Conservation (phyloP, 257 asterid species). For the Scutellaria minor region DNA sequence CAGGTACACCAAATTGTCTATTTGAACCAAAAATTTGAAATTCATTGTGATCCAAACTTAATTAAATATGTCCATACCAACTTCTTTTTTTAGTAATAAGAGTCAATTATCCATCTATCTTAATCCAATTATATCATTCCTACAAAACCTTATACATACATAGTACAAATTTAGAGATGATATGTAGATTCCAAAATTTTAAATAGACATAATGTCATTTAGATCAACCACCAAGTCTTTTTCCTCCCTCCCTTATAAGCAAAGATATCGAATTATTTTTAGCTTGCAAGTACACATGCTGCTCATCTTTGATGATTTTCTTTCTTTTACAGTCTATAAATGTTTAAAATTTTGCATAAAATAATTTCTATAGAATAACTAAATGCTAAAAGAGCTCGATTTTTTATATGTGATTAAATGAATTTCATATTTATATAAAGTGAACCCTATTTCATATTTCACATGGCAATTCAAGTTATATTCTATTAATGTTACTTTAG, state of each 20-base stretch:
- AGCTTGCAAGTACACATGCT: slow-evolving; percentile 32
- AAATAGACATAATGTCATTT: neutral
- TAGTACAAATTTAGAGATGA: too few species aligned
- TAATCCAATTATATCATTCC: too few species aligned
- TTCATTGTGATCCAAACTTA: neutral
- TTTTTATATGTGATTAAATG: neutral
- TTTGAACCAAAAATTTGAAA: neutral
- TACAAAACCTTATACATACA: too few species aligned
- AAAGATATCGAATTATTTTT: slow-evolving; percentile 24
- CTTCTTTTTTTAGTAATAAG: too few species aligned
- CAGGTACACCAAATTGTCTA: too few species aligned
- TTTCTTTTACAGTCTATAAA: neutral
- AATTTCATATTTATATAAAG: neutral
- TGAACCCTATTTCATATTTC: neutral
- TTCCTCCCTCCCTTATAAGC: slow-evolving; percentile 27
- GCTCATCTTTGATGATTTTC: slow-evolving; percentile 1
- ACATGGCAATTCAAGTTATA: neutral
- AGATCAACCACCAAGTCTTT: neutral
- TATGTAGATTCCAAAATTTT: too few species aligned
- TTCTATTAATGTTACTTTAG: too few species aligned
- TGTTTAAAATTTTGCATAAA: neutral
- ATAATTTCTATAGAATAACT: neutral
- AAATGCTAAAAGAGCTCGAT: neutral
- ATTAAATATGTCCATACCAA: too few species aligned
- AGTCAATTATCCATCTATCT: too few species aligned